Conservation (phyloP, 2,329 filamentous ascomycete genomes). For the Penicillium decumbens region DNA sequence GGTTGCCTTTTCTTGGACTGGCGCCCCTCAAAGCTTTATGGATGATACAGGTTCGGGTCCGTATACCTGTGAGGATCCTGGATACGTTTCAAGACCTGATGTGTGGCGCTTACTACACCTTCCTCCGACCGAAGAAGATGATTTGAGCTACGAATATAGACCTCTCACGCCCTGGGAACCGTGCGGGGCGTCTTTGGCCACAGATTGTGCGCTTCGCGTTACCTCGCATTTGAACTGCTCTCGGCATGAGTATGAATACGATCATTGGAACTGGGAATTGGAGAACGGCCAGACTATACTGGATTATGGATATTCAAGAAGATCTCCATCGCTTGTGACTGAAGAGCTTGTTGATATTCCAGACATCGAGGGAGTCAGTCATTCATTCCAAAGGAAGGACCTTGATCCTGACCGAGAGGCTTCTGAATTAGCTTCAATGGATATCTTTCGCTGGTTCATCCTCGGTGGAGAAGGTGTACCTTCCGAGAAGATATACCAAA, state of each 20-base stretch:
- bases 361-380: neutral
- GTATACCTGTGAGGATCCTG: slow-evolving; percentile 1
- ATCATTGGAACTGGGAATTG: slow-evolving; percentile 10
- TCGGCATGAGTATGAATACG: slow-evolving; percentile 10
- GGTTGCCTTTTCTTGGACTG: slow-evolving; percentile 12
- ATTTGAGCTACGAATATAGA: neutral
- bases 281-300: slow-evolving; percentile 2
- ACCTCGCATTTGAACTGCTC: slow-evolving; percentile 7
- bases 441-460: slow-evolving; percentile 18
- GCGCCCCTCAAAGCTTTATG: slow-evolving; percentile 13
- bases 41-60: slow-evolving; percentile 10
- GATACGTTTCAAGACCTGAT: slow-evolving; percentile 10
- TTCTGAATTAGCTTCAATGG: slow-evolving; percentile 15
- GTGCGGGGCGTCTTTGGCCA: slow-evolving; percentile 2
- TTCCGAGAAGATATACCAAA: slow-evolving; percentile 14
- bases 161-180: slow-evolving; percentile 8
- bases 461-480: slow-evolving; percentile 15
- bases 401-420: slow-evolving; percentile 7
- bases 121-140: slow-evolving; percentile 7
- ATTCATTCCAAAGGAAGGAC: neutral
- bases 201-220: slow-evolving; percentile 12
- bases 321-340: neutral
- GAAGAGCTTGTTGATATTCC: neutral
- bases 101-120: slow-evolving; percentile 15
- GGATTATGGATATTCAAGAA: slow-evolving; percentile 3